phyloP scores from a whole-genome alignment of 176 grass and related monocot genomes.

The Tillandsia leiboldiana region DNA sequence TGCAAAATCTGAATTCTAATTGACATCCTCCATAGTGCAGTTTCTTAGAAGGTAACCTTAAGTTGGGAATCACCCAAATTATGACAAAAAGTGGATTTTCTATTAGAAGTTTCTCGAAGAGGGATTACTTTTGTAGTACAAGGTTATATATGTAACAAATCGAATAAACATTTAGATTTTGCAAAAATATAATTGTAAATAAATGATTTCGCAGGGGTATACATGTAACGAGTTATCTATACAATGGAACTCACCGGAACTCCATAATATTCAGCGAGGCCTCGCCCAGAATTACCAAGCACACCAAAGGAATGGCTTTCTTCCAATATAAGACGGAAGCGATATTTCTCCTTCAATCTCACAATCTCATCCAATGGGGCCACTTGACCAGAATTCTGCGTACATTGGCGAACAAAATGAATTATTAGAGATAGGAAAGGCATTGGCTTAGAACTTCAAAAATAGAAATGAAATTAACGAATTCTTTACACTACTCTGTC shows the following conservation, averaged over 20 bases:
- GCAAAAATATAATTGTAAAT: not conserved
- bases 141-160: too few relatives aligned
- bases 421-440: not conserved
- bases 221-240: too few relatives aligned
- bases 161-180: too few relatives aligned
- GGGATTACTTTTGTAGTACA: too few relatives aligned
- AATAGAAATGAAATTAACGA: not conserved
- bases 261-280: conserved; percentile 90
- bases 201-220: not conserved
- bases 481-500: not conserved
- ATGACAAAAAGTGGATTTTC: too few relatives aligned
- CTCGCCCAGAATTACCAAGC: conserved; percentile 76
- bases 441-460: not conserved
- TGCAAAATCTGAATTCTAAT: too few relatives aligned
- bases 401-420: not conserved
- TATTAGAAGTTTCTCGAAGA: too few relatives aligned
- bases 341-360: conserved; percentile 83
- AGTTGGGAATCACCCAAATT: too few relatives aligned
- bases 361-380: conserved; percentile 87
- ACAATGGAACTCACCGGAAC: conserved; percentile 44
- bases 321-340: conserved; percentile 82
- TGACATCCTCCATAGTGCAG: too few relatives aligned
- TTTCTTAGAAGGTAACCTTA: too few relatives aligned
- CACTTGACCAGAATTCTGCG: conserved; percentile 90
- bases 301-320: conserved; percentile 96